Evolutionary conservation across 495 filamentous ascomycete genomes (phyloP).

Genomic region (Penicillium canariense): DNA sequence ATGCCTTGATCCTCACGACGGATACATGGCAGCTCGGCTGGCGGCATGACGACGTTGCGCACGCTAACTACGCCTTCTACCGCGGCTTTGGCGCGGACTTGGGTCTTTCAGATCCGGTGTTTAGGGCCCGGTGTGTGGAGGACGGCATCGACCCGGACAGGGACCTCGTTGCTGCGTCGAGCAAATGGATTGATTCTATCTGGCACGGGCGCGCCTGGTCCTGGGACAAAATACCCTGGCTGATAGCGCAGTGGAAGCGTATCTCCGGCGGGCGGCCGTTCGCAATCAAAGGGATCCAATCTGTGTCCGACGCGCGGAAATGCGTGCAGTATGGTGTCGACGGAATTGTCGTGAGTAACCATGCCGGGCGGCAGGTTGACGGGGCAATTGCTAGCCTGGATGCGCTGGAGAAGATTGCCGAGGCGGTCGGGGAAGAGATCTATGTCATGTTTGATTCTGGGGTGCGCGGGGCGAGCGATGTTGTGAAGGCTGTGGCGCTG

Average conservation of each 20-base stretch:
- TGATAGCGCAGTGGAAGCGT: slow-evolving; percentile 50
- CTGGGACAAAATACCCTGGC: slow-evolving; percentile 58
- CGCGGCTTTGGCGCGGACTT: slow-evolving; percentile 54
- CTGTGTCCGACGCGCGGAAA: slow-evolving; percentile 50
- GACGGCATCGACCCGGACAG: slow-evolving; percentile 52
- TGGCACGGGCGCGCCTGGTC: slow-evolving; percentile 62
- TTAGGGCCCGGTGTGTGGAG: slow-evolving; percentile 49
- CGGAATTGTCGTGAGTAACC: slow-evolving; percentile 57
- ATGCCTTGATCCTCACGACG: slow-evolving; percentile 58
- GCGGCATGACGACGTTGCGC: slow-evolving; percentile 58
- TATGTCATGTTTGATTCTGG: slow-evolving; percentile 65
- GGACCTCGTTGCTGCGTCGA: slow-evolving; percentile 49
- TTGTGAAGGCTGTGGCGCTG: slow-evolving; percentile 61
- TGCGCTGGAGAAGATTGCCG: slow-evolving; percentile 58
- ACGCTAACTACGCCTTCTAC: slow-evolving; percentile 65
- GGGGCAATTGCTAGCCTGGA: slow-evolving; percentile 59
- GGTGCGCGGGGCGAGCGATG: slow-evolving; percentile 54
- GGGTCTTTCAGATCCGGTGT: slow-evolving; percentile 58
- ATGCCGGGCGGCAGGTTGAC: slow-evolving; percentile 61
- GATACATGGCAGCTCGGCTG: slow-evolving; percentile 67
- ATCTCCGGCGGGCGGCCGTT: slow-evolving; percentile 57
- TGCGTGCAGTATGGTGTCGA: slow-evolving; percentile 56
- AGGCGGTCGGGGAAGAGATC: slow-evolving; percentile 47
- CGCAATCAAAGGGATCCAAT: slow-evolving; percentile 56
- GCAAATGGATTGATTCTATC: slow-evolving; percentile 62